Evolutionary conservation across 345 rosid species (phyloP).

Genomic region (Salix koriyanagi): DNA sequence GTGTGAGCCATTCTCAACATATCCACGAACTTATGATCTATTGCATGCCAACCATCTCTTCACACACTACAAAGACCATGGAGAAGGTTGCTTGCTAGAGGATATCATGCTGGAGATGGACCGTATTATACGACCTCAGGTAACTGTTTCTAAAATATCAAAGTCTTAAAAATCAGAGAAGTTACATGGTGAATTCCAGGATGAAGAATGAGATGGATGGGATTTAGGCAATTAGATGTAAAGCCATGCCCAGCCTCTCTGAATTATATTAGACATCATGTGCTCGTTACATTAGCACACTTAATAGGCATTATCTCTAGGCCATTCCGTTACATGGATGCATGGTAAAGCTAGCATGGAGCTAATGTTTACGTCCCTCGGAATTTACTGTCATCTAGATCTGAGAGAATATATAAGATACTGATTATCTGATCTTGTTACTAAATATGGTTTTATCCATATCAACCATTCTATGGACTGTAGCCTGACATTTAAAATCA

Average conservation of each 20-base stretch:
- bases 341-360: not conserved
- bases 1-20: constrained; percentile 96
- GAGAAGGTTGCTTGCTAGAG: constrained; percentile 68
- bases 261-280: not conserved
- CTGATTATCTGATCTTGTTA: not conserved
- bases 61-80: constrained; percentile 46
- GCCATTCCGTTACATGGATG: not conserved
- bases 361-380: not conserved
- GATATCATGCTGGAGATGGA: constrained; percentile 94
- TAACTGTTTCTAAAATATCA: constrained; percentile 16
- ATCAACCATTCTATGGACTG: not conserved
- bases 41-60: constrained; percentile 71
- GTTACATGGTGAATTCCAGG: not conserved
- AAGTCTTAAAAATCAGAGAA: not conserved
- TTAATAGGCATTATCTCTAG: not conserved
- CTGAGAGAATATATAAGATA: not conserved
- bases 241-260: not conserved
- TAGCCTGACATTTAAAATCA: not conserved
- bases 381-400: too few species aligned
- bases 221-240: not conserved
- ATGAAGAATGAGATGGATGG: constrained; percentile 1
- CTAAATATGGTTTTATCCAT: not conserved
- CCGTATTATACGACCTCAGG: constrained; percentile 78
- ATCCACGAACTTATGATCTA: constrained; percentile 84
- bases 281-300: not conserved